A percentile compares a stretch with the other conserved stretches of the same genome.
Conservation (phyloP, 306 rosid genomes). For the Cajanus cajan region DNA sequence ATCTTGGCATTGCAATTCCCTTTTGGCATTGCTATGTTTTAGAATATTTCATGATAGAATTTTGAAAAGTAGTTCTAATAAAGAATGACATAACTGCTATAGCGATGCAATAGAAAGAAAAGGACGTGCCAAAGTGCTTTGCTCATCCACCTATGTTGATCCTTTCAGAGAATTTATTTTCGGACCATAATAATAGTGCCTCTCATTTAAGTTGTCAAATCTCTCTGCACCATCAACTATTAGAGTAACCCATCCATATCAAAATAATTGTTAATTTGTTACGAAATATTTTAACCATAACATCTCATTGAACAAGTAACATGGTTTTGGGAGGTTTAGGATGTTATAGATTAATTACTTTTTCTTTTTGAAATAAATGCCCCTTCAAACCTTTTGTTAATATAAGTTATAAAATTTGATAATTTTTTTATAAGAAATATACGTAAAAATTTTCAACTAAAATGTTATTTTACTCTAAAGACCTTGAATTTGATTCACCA, state of each 20-base stretch:
- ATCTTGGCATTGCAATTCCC: background rate
- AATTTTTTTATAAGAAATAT: too few relatives aligned
- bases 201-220: constrained; percentile 38
- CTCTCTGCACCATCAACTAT: constrained; percentile 18
- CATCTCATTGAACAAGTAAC: too few relatives aligned
- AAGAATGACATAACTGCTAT: constrained; percentile 24
- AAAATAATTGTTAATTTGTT: background rate
- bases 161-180: constrained; percentile 28
- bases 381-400: too few relatives aligned
- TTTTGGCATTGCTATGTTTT: constrained; percentile 21
- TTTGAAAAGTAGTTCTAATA: constrained; percentile 25
- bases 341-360: too few relatives aligned
- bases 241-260: background rate
- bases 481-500: too few relatives aligned
- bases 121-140: constrained; percentile 26
- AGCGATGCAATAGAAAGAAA: constrained; percentile 30
- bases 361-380: too few relatives aligned
- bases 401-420: too few relatives aligned
- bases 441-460: too few relatives aligned
- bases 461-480: too few relatives aligned
- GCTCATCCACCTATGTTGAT: constrained; percentile 34
- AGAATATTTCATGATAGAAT: constrained; percentile 32
- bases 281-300: background rate
- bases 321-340: too few relatives aligned
- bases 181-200: constrained; percentile 30